Base-by-base conservation (phyloP, 2,329 filamentous ascomycete genomes). In the Zasmidium cellare region DNA sequence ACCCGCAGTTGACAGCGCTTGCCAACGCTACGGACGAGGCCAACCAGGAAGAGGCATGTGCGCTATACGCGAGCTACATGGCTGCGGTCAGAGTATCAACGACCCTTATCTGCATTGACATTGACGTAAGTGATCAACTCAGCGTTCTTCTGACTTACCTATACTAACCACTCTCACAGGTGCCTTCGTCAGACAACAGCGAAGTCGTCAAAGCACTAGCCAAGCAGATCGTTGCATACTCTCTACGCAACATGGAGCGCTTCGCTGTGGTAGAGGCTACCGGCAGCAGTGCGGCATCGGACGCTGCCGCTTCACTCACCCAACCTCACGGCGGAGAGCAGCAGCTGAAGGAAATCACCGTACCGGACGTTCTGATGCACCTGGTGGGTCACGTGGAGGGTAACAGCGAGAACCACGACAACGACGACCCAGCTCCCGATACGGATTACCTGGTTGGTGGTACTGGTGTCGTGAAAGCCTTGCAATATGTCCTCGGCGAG, bases 391-490 rank as follows among this genome's bases (percentile, higher is more conserved):
- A 90, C 65, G 83, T 79, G 71, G 73, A 84, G 71, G 73, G 82
- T 70, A 65, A 74, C 66, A 63, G 82, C 9, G 72, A 75, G 14
- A 79, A 76, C 49, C 74, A 84, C 20, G 86, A 88, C 47, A 84
- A 87, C 20, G 81, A 85, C 46, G 85, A 88, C 2, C 80, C 87
- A 11, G 88, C 91, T 6, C 90, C 92, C 0, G 91, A 96, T 64
- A 89, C 96, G 58, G 91, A 97, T 73, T 97, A 97, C 74, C 92
- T 97, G 46, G 94, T 97, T 68, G 92, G 93, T 19, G 93, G 93
- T 16, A 96, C 92, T 0, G 94, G 93, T 23, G 91, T 99, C 1
- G 93, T 96, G 50, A 97, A 96, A 76, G 94, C 94, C 3, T 80
- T 99, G 47, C 87, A 91, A 54, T 96, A 96, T 68, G 96, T 92